Conservation (phyloP, 1,284 basidiomycete genomes). For the Austroboletus olivaceoglutinosus region DNA sequence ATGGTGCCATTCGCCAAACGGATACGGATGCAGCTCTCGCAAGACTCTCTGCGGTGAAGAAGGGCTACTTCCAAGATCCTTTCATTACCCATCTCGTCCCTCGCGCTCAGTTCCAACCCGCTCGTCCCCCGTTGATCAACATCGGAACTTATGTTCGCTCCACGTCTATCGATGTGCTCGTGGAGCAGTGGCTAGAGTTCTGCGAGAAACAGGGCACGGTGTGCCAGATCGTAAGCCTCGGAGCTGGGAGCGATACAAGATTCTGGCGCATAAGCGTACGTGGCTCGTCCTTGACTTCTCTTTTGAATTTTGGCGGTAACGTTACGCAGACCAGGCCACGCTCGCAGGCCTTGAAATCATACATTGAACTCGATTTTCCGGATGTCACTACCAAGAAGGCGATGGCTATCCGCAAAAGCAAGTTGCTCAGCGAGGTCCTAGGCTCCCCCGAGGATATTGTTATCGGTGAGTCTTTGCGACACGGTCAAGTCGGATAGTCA, state of each 20-base stretch:
- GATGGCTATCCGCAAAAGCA: slow-evolving; percentile 74
- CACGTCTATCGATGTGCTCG: slow-evolving; percentile 75
- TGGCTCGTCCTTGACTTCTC: slow-evolving; percentile 21
- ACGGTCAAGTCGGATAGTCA: background rate
- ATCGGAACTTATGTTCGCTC: slow-evolving; percentile 91
- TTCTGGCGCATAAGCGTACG: slow-evolving; percentile 88
- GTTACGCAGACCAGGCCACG: slow-evolving; percentile 51
- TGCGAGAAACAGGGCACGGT: slow-evolving; percentile 21
- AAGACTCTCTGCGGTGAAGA: slow-evolving; percentile 75
- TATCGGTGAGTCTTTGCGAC: slow-evolving; percentile 37
- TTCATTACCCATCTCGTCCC: slow-evolving; percentile 65
- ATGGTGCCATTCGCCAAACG: slow-evolving; percentile 67
- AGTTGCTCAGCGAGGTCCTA: slow-evolving; percentile 53
- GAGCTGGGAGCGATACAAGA: slow-evolving; percentile 37
- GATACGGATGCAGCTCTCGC: slow-evolving; percentile 76
- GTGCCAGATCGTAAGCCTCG: slow-evolving; percentile 30
- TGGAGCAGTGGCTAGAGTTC: slow-evolving; percentile 63
- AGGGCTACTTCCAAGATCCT: slow-evolving; percentile 74
- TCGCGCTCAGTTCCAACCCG: slow-evolving; percentile 59
- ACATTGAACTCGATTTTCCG: slow-evolving; percentile 90
- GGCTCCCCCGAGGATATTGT: slow-evolving; percentile 47
- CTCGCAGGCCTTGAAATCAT: slow-evolving; percentile 51
- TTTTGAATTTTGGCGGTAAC: slow-evolving; percentile 1
- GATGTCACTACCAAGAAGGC: slow-evolving; percentile 84
- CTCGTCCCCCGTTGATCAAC: slow-evolving; percentile 87